phyloP scores from a whole-genome alignment of 768 basidiomycete genomes.

The Russula sp. region DNA sequence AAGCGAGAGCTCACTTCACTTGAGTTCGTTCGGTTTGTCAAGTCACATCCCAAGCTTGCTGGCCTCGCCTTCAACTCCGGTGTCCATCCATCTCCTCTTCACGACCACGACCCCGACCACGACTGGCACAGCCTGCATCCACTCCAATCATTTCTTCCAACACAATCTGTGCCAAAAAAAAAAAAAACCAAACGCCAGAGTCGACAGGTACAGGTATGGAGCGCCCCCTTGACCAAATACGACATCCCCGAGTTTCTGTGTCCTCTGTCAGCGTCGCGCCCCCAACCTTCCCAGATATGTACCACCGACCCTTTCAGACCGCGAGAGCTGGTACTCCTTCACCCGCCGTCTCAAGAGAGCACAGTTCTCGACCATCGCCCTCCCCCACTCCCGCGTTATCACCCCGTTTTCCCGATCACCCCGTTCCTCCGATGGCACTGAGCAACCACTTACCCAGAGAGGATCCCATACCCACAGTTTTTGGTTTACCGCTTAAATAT shows the following conservation, averaged over 20 bases:
- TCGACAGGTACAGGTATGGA: constrained; percentile 6
- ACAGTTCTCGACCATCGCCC: constrained; percentile 31
- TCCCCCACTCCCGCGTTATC: constrained; percentile 11
- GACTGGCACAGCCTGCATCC: neutral
- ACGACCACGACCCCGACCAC: neutral
- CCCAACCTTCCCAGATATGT: constrained; percentile 42
- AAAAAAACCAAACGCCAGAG: neutral
- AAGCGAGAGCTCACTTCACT: too few relatives aligned
- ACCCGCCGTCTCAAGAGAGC: constrained; percentile 31
- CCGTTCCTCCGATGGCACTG: constrained; percentile 15
- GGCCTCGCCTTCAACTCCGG: too few relatives aligned
- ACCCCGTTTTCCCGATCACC: constrained; percentile 14
- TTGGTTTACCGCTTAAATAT: constrained; percentile 72
- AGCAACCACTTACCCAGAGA: constrained; percentile 8
- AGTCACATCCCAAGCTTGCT: too few relatives aligned
- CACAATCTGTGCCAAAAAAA: neutral
- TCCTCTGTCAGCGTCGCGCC: constrained; percentile 16
- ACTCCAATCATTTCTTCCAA: neutral
- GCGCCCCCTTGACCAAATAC: constrained; percentile 9
- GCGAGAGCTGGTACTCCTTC: constrained; percentile 43
- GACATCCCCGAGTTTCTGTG: constrained; percentile 16
- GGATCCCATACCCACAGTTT: constrained; percentile 43
- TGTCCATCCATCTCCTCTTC: neutral
- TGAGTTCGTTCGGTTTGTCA: too few relatives aligned
- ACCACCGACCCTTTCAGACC: constrained; percentile 53